Percentiles rank a stretch among this genome's conserved stretches.
These are phyloP conservation scores for Didymosphaeria variabile DNA, from an alignment of 2,329 filamentous ascomycete genomes.

Conservation along the genomic window DNA sequence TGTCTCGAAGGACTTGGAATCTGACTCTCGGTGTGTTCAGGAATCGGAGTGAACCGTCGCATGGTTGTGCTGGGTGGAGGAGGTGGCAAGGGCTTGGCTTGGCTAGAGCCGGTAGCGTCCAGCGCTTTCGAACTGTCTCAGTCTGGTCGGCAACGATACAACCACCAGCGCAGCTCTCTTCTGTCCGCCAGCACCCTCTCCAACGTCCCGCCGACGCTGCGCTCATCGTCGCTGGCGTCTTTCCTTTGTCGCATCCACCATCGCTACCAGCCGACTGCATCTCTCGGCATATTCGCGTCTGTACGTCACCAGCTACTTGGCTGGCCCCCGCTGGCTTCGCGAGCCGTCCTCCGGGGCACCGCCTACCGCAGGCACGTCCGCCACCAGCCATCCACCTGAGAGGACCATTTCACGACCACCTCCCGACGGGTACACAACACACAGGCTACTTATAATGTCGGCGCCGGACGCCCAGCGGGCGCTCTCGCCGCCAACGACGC, in stretches of 20 bases:
- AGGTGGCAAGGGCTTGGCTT: constrained; percentile 26
- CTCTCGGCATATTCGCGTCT: constrained; percentile 9
- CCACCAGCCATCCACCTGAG: constrained; percentile 8
- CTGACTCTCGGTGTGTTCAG: neutral
- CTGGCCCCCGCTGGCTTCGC: constrained; percentile 26
- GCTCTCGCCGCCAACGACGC: constrained; percentile 43
- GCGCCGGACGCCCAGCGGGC: constrained; percentile 40
- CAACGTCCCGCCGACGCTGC: constrained; percentile 12
- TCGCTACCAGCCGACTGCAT: constrained; percentile 15
- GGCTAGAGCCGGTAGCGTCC: constrained; percentile 17
- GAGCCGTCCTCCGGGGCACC: constrained; percentile 14
- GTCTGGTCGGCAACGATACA: constrained; percentile 8
- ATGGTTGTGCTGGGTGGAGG: constrained; percentile 19
- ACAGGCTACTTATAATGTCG: constrained; percentile 37
- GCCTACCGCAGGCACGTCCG: constrained; percentile 22
- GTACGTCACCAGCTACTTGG: constrained; percentile 28
- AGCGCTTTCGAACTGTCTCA: constrained; percentile 23
- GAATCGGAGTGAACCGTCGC: constrained; percentile 6
- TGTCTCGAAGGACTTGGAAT: neutral
- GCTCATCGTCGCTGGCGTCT: neutral
- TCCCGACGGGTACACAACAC: constrained; percentile 15
- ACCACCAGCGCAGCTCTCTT: constrained; percentile 14
- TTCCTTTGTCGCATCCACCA: constrained; percentile 19
- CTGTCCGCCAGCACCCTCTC: constrained; percentile 16
- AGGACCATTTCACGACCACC: constrained; percentile 3